Evolutionary conservation across 495 filamentous ascomycete genomes (phyloP).

Genomic region (Recurvomyces mirabilis): DNA sequence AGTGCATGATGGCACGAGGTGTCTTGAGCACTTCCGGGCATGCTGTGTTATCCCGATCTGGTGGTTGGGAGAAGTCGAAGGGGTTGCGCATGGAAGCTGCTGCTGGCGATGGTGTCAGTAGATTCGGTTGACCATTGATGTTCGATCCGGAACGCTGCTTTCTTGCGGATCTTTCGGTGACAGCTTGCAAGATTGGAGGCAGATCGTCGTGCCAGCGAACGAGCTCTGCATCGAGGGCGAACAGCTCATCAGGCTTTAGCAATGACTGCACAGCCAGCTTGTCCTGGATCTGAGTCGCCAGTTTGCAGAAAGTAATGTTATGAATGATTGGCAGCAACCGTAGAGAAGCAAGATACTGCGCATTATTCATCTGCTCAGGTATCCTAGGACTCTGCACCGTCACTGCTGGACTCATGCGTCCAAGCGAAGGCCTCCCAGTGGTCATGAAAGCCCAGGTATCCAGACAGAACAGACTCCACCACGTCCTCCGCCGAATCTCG

Average conservation of each 20-base stretch:
- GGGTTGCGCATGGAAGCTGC: conserved; percentile 3
- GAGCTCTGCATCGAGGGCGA: conserved; percentile 54
- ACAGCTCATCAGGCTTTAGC: conserved; percentile 52
- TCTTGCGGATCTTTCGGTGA: neutral
- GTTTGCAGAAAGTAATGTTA: conserved; percentile 71
- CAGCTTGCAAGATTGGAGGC: conserved; percentile 48
- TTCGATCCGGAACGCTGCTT: neutral
- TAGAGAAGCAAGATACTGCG: conserved; percentile 38
- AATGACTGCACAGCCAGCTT: conserved; percentile 58
- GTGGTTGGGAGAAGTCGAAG: conserved; percentile 15
- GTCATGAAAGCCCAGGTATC: conserved; percentile 72
- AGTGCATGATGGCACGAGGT: conserved; percentile 66
- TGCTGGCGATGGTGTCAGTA: conserved; percentile 1
- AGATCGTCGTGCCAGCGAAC: conserved; percentile 62
- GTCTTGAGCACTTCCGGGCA: conserved; percentile 60
- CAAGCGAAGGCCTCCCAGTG: conserved; percentile 65
- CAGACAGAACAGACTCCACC: conserved; percentile 72
- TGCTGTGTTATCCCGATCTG: conserved; percentile 37
- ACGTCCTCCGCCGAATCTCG: conserved; percentile 59
- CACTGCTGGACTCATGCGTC: conserved; percentile 60
- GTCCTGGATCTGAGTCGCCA: conserved; percentile 67
- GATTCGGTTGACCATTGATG: neutral
- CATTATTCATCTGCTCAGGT: conserved; percentile 12
- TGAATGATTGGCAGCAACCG: conserved; percentile 62
- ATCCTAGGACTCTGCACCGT: conserved; percentile 49